Conservation (phyloP, 2,329 filamentous ascomycete genomes). For the Diaporthe citri region DNA sequence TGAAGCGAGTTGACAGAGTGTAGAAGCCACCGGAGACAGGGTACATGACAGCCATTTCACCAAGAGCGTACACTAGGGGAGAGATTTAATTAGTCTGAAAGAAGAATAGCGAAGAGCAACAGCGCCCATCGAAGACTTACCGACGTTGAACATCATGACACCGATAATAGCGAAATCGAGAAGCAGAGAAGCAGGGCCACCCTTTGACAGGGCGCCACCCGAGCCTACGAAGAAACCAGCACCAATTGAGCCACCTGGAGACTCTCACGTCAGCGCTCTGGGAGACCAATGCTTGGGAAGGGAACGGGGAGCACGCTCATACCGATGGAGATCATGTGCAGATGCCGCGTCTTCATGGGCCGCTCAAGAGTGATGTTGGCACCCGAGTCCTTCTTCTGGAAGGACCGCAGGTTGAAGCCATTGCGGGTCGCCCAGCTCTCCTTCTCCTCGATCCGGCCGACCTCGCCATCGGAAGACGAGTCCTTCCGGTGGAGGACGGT, state of each 20-base stretch:
- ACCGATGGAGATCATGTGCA: slow-evolving; percentile 67
- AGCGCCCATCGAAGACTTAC: neutral
- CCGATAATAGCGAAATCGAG: slow-evolving; percentile 68
- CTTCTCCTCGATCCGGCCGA: slow-evolving; percentile 39
- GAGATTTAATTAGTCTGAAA: neutral
- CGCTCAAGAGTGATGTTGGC: slow-evolving; percentile 47
- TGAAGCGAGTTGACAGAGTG: slow-evolving; percentile 67
- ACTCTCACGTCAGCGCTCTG: neutral
- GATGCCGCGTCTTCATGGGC: slow-evolving; percentile 61
- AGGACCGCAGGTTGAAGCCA: slow-evolving; percentile 57
- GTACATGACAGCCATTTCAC: slow-evolving; percentile 68
- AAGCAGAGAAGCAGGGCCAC: slow-evolving; percentile 59
- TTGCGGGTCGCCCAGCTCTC: slow-evolving; percentile 54
- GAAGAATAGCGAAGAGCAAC: fast-evolving
- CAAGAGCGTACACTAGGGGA: slow-evolving; percentile 66
- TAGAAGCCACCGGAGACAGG: slow-evolving; percentile 71
- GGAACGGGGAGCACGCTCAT: neutral
- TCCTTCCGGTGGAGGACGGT: neutral
- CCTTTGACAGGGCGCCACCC: slow-evolving; percentile 61
- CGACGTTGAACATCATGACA: slow-evolving; percentile 70
- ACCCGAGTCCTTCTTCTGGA: slow-evolving; percentile 52
- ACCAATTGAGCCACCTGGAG: slow-evolving; percentile 62
- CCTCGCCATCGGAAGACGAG: slow-evolving; percentile 25
- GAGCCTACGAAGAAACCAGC: slow-evolving; percentile 74
- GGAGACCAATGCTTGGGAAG: neutral